Evolutionary conservation across 164 flowering plant species (phyloP).

Genomic region (Stephania cephalantha): DNA sequence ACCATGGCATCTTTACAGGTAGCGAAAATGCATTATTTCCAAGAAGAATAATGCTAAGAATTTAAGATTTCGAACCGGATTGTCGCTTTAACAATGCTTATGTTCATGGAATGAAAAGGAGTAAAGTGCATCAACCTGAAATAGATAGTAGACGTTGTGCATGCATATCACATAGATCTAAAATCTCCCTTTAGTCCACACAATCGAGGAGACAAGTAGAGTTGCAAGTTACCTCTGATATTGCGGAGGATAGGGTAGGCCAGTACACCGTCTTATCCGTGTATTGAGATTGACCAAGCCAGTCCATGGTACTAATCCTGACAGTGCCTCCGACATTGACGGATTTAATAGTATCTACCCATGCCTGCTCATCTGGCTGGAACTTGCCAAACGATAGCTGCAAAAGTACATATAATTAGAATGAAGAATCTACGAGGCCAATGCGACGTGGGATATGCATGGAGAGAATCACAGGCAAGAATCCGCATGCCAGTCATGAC

Average conservation of each 20-base stretch:
- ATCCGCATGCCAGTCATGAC: background rate
- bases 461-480: background rate
- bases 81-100: background rate
- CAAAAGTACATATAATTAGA: conserved; percentile 10
- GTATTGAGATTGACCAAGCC: conserved; percentile 93
- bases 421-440: background rate
- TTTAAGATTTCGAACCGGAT: background rate
- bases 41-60: background rate
- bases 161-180: background rate
- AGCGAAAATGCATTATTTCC: background rate
- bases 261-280: conserved; percentile 52
- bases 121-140: background rate
- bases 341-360: conserved; percentile 88
- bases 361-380: conserved; percentile 87
- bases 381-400: conserved; percentile 83
- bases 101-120: background rate
- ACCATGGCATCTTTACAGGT: background rate
- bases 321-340: conserved; percentile 51
- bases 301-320: conserved; percentile 88
- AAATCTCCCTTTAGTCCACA: background rate
- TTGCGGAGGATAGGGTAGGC: conserved; percentile 81
- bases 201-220: background rate
- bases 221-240: conserved; percentile 59
- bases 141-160: background rate
- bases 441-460: background rate